phyloP scores from a whole-genome alignment of 345 rosid genomes.

The Litchi chinensis region DNA sequence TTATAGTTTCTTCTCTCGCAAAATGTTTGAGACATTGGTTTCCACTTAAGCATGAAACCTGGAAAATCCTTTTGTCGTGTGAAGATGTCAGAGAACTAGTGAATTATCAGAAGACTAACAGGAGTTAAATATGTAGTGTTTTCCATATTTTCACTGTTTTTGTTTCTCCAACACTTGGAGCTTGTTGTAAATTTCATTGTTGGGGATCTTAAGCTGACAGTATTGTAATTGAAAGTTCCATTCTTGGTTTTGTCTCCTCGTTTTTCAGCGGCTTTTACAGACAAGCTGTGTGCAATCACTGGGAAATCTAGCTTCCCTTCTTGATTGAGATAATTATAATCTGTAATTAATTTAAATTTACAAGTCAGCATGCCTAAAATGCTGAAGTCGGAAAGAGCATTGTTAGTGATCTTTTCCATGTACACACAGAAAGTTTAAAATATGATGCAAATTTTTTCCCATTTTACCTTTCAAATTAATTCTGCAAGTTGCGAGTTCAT shows the following conservation, averaged over 20 bases:
- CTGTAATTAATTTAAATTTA: neutral
- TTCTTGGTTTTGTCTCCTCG: constrained; percentile 5
- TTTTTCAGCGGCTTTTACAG: constrained; percentile 8
- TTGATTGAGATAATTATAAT: neutral
- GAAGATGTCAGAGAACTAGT: neutral
- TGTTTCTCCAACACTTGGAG: neutral
- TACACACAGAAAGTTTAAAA: constrained; percentile 1
- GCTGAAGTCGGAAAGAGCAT: neutral
- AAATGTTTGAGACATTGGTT: neutral
- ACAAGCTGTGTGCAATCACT: neutral
- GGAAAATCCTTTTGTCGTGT: neutral
- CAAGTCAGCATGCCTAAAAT: neutral
- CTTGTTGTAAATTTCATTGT: neutral
- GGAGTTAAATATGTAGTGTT: neutral
- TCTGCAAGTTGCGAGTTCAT: constrained; percentile 12
- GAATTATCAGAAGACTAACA: neutral
- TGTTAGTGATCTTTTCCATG: neutral
- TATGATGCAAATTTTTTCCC: neutral
- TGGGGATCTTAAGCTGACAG: neutral
- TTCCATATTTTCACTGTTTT: neutral
- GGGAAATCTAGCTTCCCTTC: constrained; percentile 11
- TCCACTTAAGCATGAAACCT: neutral
- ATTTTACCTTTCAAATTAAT: neutral
- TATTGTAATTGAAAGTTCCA: neutral
- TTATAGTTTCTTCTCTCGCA: neutral